Evolutionary conservation across 2,329 filamentous ascomycete species (phyloP).

Genomic region (Arthrobotrys sinensis): DNA sequence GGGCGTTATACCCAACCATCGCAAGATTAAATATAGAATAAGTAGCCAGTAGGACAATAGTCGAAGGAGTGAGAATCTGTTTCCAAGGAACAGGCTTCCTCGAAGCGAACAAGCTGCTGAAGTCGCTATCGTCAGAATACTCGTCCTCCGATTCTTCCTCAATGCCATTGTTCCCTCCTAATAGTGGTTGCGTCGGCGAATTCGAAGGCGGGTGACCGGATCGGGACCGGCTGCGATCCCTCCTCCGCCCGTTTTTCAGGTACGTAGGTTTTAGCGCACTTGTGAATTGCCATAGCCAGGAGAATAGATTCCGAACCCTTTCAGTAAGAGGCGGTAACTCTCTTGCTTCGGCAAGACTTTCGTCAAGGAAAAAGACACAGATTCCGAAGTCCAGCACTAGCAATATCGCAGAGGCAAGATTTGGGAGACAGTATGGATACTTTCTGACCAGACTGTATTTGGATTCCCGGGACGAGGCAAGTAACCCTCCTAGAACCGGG

Average conservation of each 20-base stretch:
- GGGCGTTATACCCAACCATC: constrained; percentile 94
- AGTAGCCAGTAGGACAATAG: constrained; percentile 83
- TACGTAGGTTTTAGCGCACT: constrained; percentile 47
- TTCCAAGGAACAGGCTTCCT: constrained; percentile 53
- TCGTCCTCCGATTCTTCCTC: constrained; percentile 7
- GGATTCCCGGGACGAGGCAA: constrained; percentile 76
- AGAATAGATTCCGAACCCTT: constrained; percentile 75
- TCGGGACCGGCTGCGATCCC: neutral
- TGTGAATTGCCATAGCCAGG: constrained; percentile 78
- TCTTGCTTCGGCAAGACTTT: constrained; percentile 81
- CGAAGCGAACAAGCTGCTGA: constrained; percentile 30
- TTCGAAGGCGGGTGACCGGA: neutral
- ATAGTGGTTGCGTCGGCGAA: constrained; percentile 35
- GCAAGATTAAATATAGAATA: constrained; percentile 94
- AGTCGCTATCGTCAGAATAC: constrained; percentile 38
- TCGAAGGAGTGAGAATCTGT: constrained; percentile 81
- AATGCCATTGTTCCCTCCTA: constrained; percentile 8
- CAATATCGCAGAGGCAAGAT: constrained; percentile 81
- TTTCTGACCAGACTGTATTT: constrained; percentile 64
- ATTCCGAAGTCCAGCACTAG: constrained; percentile 81
- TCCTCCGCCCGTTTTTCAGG: constrained; percentile 20
- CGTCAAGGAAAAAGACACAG: constrained; percentile 85
- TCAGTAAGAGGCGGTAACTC: constrained; percentile 75
- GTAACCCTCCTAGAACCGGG: constrained; percentile 87
- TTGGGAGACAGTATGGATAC: constrained; percentile 89